Base-by-base conservation (phyloP, 371 early-diverging fungal species). In the Synchytrium microbalum region DNA sequence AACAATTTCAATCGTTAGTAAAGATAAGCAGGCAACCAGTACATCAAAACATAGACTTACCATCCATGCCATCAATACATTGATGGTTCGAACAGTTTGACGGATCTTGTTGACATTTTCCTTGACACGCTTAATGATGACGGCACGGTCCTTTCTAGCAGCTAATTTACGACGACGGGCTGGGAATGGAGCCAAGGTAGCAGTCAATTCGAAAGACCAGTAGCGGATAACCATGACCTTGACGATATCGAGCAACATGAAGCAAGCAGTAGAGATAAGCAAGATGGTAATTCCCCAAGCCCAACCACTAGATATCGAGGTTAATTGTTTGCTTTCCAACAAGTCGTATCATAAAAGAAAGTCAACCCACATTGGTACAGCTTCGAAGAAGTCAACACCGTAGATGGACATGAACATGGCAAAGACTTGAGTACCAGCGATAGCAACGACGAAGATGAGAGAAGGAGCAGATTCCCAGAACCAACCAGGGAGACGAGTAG, bases 351-450 rank as follows among this genome's bases (percentile, higher is more conserved):
- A 31, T 0, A 60, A 24, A n/a, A 55, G 54, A 32, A 27, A 16
- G 29, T 10, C 32, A 5, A 66, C 69, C 65, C 59, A 69, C 69
- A 77, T 73, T 19, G 71, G 65, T 33, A 54, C 55, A 32, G 73
- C 74, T 25, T 72, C 63, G 28, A 77, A 64, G 38, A 54, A 38
- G 1, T 66, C 59, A 55, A 69, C 63, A 55, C 92, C 92, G 73
- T 86, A 88, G 58, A 91, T 84, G 32, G 92, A 88, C 68, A 93
- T 88, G 67, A 93, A 74, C 74, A 90, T 80, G 59, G 95, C 95
- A 79, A 95, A 79, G 55, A 93, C 80, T 77, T 95, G 95, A 5
- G 93, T 95, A 32, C 89, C 93, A 64, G 89, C 79, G 58, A 95
- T 87, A 58, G 90, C 92, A 1, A 80, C 64, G 0, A 88, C 85